phyloP scores from a whole-genome alignment of 371 early-diverging fungal genomes.

The Smittium mucronatum region DNA sequence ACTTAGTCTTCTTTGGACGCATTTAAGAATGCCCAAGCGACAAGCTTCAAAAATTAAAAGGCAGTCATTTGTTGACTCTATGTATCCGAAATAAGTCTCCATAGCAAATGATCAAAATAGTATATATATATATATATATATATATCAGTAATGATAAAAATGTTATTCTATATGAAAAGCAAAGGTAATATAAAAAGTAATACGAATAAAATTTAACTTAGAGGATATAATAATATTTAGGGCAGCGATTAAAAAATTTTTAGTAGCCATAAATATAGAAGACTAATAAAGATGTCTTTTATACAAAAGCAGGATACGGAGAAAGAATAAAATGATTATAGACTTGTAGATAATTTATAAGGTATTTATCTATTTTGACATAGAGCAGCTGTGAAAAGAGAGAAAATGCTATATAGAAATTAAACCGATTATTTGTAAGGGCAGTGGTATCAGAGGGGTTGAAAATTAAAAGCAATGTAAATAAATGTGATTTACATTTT shows the following conservation, averaged over 20 bases:
- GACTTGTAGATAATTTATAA: neutral
- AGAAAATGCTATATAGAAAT: neutral
- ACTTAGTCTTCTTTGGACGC: slow-evolving; percentile 60
- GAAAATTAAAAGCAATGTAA: neutral
- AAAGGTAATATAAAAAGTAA: neutral
- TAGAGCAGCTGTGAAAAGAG: neutral
- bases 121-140: neutral
- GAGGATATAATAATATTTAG: neutral
- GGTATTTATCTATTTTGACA: neutral
- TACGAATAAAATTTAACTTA: neutral
- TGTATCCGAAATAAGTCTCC: slow-evolving; percentile 59
- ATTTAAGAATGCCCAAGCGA: slow-evolving; percentile 45
- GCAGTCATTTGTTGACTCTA: slow-evolving; percentile 68
- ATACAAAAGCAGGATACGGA: too few species aligned
- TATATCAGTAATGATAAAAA: neutral
- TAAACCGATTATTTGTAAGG: neutral
- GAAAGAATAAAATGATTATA: neutral
- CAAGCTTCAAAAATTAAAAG: slow-evolving; percentile 74
- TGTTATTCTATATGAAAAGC: too few species aligned
- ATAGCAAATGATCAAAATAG: slow-evolving; percentile 31
- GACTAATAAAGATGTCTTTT: neutral
- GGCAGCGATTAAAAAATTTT: neutral
- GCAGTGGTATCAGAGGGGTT: neutral
- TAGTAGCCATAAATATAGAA: neutral
- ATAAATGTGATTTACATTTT: neutral